Base-by-base conservation (phyloP, 2,329 filamentous ascomycete genomes). In the Nemania serpens region DNA sequence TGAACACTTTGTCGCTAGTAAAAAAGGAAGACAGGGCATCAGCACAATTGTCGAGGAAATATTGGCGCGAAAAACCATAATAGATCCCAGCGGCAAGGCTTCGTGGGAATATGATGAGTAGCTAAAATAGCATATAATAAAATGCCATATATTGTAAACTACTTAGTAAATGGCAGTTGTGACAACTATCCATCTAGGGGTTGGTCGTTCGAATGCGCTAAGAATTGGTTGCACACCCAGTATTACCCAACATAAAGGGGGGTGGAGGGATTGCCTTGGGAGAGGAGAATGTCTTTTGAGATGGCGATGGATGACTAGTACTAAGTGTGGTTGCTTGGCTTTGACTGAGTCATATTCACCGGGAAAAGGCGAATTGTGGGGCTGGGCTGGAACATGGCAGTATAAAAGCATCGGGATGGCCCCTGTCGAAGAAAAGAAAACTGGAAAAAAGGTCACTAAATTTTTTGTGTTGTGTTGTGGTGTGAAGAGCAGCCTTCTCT, bases 31-130 rank as follows among this genome's bases (percentile, higher is more conserved):
- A 75, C 87, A 90, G 69, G 91, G 91, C 46, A 85, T 92, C 43
- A 79, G 78, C 67, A 82, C 86, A 71, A 85, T 93, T 59, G 87
- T 91, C 3, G 70, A 80, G 52, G 91, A 93, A 73, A 87, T 93
- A 29, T 68, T 93, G 65, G 71, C 74, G 25, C 82, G 90, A 70
- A 90, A 87, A 74, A 88, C 87, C 10, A 75, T 67, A 33, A 72
- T 73, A n/a, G 76, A 79, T 36, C 72, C 72, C 11, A 69, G 81
- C 37, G 84, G 80, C 57, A 76, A 77, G 62, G 77, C 74, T 3
- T 66, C 68, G 55, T 82, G 81, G 80, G 34, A n/a, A n/a, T n/a
- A 73, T 6, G 48, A 10, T 1, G 56, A 64, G 5, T 59, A 59
- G 39, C 13, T 12, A 25, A 17, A 37, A 45, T 37, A 18, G 18